Evolutionary conservation across 2,329 filamentous ascomycete species (phyloP).

Genomic region (Claviceps digitariae): DNA sequence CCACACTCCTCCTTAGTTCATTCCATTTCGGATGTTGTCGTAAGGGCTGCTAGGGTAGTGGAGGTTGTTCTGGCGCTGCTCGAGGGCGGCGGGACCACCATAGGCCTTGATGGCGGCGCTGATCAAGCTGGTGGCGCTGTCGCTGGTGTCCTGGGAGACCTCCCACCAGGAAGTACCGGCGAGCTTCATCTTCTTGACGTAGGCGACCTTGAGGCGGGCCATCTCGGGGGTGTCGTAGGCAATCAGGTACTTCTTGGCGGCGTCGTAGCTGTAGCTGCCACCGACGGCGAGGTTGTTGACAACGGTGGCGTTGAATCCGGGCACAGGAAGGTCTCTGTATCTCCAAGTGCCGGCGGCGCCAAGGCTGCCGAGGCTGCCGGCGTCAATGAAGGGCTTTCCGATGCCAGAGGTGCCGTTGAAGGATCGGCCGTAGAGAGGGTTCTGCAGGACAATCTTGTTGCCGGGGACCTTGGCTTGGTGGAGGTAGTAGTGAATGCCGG

Average conservation of each 20-base stretch:
- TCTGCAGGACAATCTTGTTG: slow-evolving; percentile 57
- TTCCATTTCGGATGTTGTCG: slow-evolving; percentile 27
- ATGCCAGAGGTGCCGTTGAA: slow-evolving; percentile 56
- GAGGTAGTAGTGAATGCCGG: slow-evolving; percentile 42
- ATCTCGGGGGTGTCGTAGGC: slow-evolving; percentile 53
- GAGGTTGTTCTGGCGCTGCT: slow-evolving; percentile 6
- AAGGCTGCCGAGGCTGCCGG: slow-evolving; percentile 39
- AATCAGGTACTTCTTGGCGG: slow-evolving; percentile 44
- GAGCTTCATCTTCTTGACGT: slow-evolving; percentile 44
- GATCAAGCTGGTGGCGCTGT: slow-evolving; percentile 45
- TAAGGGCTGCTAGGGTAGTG: slow-evolving; percentile 31
- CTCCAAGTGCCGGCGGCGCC: slow-evolving; percentile 54
- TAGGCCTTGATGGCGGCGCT: slow-evolving; percentile 15
- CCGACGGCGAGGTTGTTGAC: slow-evolving; percentile 41
- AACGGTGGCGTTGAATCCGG: slow-evolving; percentile 35
- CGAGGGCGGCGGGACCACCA: neutral
- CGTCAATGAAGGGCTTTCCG: slow-evolving; percentile 47
- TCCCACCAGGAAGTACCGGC: slow-evolving; percentile 82
- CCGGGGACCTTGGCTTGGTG: slow-evolving; percentile 38
- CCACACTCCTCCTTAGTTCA: neutral
- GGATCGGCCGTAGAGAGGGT: slow-evolving; percentile 66
- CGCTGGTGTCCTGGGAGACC: slow-evolving; percentile 48
- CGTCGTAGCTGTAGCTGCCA: slow-evolving; percentile 59
- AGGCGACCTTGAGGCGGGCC: slow-evolving; percentile 47
- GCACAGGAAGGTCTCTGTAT: slow-evolving; percentile 55